A percentile compares a stretch with the other conserved stretches of the same genome.
Conservation (phyloP, 1,139 yeast species). For the Martiniozyma asiatica region DNA sequence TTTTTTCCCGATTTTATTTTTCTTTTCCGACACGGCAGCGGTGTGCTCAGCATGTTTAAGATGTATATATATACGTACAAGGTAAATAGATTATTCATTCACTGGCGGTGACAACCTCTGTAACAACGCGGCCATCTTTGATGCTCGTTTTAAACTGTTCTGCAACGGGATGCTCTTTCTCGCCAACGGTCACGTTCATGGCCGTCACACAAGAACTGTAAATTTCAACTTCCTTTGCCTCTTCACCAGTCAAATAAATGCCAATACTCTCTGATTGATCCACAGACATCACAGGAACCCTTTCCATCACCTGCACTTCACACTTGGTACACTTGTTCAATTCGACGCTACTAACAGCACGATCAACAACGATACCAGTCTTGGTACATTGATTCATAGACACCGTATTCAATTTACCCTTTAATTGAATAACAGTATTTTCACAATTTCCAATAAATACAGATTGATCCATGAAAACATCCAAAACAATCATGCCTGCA, state of each 20-base stretch:
- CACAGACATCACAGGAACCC: constrained; percentile 68
- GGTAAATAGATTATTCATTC: too few species aligned
- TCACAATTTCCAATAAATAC: constrained; percentile 76
- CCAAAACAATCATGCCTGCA: constrained; percentile 49
- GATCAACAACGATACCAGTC: constrained; percentile 70
- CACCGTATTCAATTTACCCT: constrained; percentile 87
- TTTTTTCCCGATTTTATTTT: too few species aligned
- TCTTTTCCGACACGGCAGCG: too few species aligned
- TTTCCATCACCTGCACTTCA: constrained; percentile 75
- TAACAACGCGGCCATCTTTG: constrained; percentile 31
- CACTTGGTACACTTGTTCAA: constrained; percentile 71
- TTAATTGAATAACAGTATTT: constrained; percentile 65
- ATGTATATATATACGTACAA: too few species aligned
- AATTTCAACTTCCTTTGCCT: constrained; percentile 58
- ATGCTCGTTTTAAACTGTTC: constrained; percentile 72
- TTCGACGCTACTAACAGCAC: constrained; percentile 80
- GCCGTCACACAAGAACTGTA: constrained; percentile 80
- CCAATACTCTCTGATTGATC: constrained; percentile 87
- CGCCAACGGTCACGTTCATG: constrained; percentile 63
- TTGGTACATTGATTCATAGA: constrained; percentile 63
- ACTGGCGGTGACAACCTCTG: constrained; percentile 30
- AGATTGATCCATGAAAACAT: constrained; percentile 78
- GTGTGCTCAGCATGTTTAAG: too few species aligned
- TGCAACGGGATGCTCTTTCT: constrained; percentile 70
- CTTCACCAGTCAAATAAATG: constrained; percentile 55